Evolutionary conservation across 192 early-diverging fungal genomes (phyloP), one percentile per base, ranked within the genome.

Genomic region (Rhizophlyctis rosea): DNA sequence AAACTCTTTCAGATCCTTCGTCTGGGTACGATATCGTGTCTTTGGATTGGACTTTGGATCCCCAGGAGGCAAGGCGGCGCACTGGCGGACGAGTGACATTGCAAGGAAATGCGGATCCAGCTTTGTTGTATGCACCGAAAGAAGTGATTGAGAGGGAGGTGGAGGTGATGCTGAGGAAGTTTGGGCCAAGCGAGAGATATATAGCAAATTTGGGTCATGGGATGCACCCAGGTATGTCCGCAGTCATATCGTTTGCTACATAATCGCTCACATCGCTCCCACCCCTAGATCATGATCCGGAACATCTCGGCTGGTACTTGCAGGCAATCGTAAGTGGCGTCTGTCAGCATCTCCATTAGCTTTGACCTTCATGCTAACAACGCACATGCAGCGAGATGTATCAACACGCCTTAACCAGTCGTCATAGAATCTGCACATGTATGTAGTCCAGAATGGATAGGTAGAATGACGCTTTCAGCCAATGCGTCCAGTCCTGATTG

Each of bases 131-230:
- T 64, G 96, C 76, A 30, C 73, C 77, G n/a, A 72, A 74, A 35
- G 86, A 91, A 54, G 78, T 77, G 3, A 92, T 99, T 65, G 72
- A 88, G 32, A 73, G 76, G 29, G 79, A 81, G 24, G 94, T 89
- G 4, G 74, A 75, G 56, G 76, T 72, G 30, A 96, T 99, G 94
- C 76, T 96, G 21, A 69, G 80, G 32, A 81, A 63, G 29, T 96
- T 98, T 75, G 91, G 93, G 33, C 77, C 71, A 30, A 63, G 32
- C 39, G 48, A 67, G 31, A 76, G 80, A 50, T 93, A 95, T 59
- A 95, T 99, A 73, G 96, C 88, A 34, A 99, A 99, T 66, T 74
- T 99, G 51, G 96, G 96, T 29, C 96, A 99, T 74, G 96, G 96
- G 13, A 95, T 97, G 84, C 82, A 92, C 66, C 96, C 94, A 14